Conservation (phyloP, 2,329 filamentous ascomycete genomes). For the Didymella pomorum region DNA sequence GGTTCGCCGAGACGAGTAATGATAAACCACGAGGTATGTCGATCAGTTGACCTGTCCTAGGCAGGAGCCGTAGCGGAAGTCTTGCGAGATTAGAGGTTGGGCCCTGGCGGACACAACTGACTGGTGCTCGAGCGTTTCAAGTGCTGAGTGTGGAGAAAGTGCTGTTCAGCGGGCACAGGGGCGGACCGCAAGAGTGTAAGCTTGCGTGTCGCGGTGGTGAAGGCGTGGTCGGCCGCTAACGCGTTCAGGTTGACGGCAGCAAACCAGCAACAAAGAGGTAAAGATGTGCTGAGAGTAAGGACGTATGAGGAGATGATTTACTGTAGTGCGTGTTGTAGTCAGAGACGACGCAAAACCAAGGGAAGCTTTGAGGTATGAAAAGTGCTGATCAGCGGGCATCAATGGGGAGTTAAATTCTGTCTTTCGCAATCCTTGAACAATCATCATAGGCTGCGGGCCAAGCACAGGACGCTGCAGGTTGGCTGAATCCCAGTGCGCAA, state of each 20-base stretch:
- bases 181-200: constrained; percentile 32
- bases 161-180: constrained; percentile 39
- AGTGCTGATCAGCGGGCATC: constrained; percentile 46
- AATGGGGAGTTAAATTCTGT: constrained; percentile 39
- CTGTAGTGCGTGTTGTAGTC: constrained; percentile 33
- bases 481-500: constrained; percentile 39
- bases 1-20: constrained; percentile 45
- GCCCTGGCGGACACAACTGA: constrained; percentile 41
- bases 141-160: constrained; percentile 45
- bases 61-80: constrained; percentile 48
- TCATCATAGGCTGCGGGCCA: constrained; percentile 51
- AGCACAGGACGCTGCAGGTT: constrained; percentile 43
- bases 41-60: constrained; percentile 49
- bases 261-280: constrained; percentile 47
- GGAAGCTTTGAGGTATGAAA: constrained; percentile 37
- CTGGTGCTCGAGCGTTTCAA: constrained; percentile 52
- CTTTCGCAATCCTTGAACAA: constrained; percentile 43
- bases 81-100: constrained; percentile 48
- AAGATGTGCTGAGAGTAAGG: constrained; percentile 41
- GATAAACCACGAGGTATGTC: constrained; percentile 49
- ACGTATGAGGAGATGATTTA: constrained; percentile 46
- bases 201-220: constrained; percentile 39
- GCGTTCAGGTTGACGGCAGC: constrained; percentile 34
- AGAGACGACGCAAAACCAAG: constrained; percentile 41
- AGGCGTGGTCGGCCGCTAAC: constrained; percentile 31